Percentiles rank a stretch among this genome's conserved stretches.
phyloP scores from a whole-genome alignment of 2,329 filamentous ascomycete genomes.

The Akanthomyces dipterigenus region DNA sequence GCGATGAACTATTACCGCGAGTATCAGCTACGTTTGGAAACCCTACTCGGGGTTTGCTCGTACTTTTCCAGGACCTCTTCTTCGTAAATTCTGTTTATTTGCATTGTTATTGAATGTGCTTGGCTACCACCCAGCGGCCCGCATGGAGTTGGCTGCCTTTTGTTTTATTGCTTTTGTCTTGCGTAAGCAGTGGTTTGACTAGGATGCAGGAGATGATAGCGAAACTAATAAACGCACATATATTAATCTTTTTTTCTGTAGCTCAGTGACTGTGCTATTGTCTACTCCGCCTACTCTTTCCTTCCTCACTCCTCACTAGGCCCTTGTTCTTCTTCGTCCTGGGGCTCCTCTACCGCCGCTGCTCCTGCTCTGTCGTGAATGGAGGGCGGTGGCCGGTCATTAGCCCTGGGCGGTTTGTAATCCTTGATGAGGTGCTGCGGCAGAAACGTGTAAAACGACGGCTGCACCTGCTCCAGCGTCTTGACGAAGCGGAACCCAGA shows the following conservation, averaged over 20 bases:
- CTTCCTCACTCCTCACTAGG: slow-evolving; percentile 11
- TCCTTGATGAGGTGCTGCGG: slow-evolving; percentile 62
- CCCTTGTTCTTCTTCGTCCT: slow-evolving; percentile 15
- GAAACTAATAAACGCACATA: background rate
- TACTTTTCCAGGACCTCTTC: background rate
- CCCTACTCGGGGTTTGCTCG: background rate
- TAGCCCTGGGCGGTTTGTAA: slow-evolving; percentile 51
- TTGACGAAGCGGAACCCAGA: slow-evolving; percentile 62
- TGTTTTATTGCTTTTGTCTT: background rate
- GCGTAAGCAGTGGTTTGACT: background rate
- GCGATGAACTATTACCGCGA: background rate
- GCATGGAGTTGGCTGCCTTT: background rate
- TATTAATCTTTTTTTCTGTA: background rate
- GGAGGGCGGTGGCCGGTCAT: slow-evolving; percentile 40
- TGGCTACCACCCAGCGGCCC: background rate
- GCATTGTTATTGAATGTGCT: background rate
- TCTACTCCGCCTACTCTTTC: background rate
- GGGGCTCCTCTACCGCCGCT: slow-evolving; percentile 20
- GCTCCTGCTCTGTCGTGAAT: slow-evolving; percentile 27
- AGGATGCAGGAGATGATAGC: background rate
- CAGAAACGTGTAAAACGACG: slow-evolving; percentile 58
- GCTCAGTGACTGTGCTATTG: background rate
- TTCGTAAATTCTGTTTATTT: background rate
- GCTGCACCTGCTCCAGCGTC: slow-evolving; percentile 45
- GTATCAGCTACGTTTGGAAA: background rate